These are phyloP conservation scores for Lepraria neglecta DNA, from an alignment of 495 filamentous ascomycete genomes.

Conservation along the genomic window DNA sequence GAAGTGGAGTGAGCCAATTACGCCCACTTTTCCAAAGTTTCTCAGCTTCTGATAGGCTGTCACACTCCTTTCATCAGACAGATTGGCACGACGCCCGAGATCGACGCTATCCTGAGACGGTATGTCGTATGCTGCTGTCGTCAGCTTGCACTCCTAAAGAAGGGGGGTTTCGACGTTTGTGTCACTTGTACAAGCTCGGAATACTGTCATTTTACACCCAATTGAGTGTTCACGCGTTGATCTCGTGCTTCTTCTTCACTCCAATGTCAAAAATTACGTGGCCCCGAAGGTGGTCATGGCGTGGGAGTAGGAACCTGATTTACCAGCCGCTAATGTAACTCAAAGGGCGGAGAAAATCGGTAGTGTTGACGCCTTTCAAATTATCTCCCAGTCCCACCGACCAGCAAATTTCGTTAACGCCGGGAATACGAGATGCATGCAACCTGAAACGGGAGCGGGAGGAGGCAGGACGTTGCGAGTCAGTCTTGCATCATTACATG, in stretches of 20 bases:
- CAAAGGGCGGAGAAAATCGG: conserved; percentile 15
- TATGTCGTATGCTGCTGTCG: conserved; percentile 4
- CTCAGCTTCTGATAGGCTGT: background rate
- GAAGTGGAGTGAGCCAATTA: background rate
- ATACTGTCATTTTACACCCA: too few species aligned
- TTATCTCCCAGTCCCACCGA: background rate
- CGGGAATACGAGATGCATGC: background rate
- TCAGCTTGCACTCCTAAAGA: background rate
- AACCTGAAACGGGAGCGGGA: conserved; percentile 9
- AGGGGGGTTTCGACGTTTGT: too few species aligned
- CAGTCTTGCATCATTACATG: background rate
- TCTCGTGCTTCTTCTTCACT: background rate
- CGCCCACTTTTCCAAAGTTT: background rate
- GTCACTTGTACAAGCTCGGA: too few species aligned
- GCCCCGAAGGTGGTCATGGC: conserved; percentile 15
- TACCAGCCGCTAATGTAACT: conserved; percentile 8
- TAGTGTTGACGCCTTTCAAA: background rate
- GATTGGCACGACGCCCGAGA: background rate
- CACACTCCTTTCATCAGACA: background rate
- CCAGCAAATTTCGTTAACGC: background rate
- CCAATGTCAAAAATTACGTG: background rate
- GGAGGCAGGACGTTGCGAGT: background rate
- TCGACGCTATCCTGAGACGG: conserved; percentile 7
- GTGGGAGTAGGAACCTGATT: conserved; percentile 10
- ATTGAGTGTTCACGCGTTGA: background rate